phyloP scores from a whole-genome alignment of 2,329 filamentous ascomycete species.

The Hypoxylon sp. region DNA sequence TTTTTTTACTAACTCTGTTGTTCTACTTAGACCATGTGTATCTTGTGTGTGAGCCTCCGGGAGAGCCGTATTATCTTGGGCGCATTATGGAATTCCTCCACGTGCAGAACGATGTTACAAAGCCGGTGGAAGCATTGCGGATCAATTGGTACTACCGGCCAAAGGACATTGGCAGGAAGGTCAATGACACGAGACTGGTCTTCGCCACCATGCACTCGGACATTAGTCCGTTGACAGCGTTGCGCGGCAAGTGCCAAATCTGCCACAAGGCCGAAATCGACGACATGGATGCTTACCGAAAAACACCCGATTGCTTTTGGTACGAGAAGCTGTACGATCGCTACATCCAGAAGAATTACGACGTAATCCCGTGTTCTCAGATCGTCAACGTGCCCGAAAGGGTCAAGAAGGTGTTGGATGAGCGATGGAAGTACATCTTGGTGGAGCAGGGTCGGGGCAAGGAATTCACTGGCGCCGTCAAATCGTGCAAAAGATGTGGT shows the following conservation, averaged over 20 bases:
- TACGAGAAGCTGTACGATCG: conserved; percentile 98
- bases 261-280: conserved; percentile 88
- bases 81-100: conserved; percentile 99
- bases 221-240: conserved; percentile 89
- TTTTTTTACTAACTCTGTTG: conserved; percentile 53
- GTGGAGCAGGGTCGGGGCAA: conserved; percentile 95
- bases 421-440: conserved; percentile 96
- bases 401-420: conserved; percentile 95
- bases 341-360: conserved; percentile 98
- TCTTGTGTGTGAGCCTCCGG: conserved; percentile 95
- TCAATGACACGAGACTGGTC: conserved; percentile 89
- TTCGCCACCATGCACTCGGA: conserved; percentile 99
- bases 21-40: conserved; percentile 80
- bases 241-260: conserved; percentile 94
- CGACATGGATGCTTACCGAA: conserved; percentile 86
- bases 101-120: conserved; percentile 77
- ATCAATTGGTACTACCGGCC: conserved; percentile 99
- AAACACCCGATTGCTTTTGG: conserved; percentile 90
- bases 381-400: conserved; percentile 97
- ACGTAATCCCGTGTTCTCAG: conserved; percentile 90
- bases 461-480: conserved; percentile 95
- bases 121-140: conserved; percentile 86
- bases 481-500: conserved; percentile 93
- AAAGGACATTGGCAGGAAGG: conserved; percentile 93
- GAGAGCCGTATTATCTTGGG: conserved; percentile 96